Evolutionary conservation across 2,329 filamentous ascomycete genomes (phyloP), one percentile per base, ranked within the genome.

Genomic region (Fusarium tanahbumbuense): DNA sequence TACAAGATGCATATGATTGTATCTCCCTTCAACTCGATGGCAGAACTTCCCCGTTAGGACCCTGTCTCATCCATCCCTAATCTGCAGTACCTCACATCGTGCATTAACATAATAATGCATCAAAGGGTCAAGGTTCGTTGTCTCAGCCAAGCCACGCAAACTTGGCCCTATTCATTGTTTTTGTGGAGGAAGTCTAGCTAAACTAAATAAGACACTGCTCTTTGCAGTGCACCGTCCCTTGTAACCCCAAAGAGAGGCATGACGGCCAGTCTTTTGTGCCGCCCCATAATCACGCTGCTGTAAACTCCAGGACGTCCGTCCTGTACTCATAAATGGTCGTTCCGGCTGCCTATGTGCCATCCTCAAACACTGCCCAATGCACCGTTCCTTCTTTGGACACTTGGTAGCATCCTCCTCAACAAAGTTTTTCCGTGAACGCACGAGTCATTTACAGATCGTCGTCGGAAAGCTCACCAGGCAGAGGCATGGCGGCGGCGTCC

Each of bases 381-480:
- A 67, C 71, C 72, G 58, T 70, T 73, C 55, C 62, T 52, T 73
- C 55, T 60, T 52, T 59, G 52, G 55, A 68, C 67, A 62, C 58
- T 60, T 56, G 62, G 69, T 68, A 68, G 72, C 64, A 75, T 76
- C 73, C 70, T 76, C 71, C 67, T 76, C 73, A 75, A 76, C 72
- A 74, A 70, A 68, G 75, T 71, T 72, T 63, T 72, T 63, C 70
- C 72, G 64, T 72, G 63, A 73, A 68, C 62, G 69, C 68, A 62
- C 64, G 70, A 76, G 65, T 76, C 77, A 74, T 83, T 85, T 86
- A 88, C 82, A 88, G 81, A 79, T 88, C 86, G 67, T 90, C 88
- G 74, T 93, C 90, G 76, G 97, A 95, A 74, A 97, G 93, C 88
- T 98, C 96, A 79, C 94, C 94, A 74, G 96, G 96, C 77, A 99